A percentile compares a stretch with the other conserved stretches of the same genome.
phyloP scores from a whole-genome alignment of 768 basidiomycete species.

The Brasilioporus rufonigricans region DNA sequence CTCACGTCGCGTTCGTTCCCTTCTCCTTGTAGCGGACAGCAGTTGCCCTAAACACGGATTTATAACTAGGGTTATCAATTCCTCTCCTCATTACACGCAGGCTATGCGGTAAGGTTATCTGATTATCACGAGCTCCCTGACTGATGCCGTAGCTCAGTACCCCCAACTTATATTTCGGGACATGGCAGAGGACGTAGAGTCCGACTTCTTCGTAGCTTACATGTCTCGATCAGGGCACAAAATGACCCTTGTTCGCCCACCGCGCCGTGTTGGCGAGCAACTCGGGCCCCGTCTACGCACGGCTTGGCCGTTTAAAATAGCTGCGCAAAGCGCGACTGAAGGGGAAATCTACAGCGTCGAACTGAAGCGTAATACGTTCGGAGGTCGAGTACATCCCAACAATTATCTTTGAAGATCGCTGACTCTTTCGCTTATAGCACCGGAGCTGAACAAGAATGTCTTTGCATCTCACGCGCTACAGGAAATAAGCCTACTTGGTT shows the following conservation, averaged over 20 bases:
- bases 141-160: conserved; percentile 35
- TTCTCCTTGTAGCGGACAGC: conserved; percentile 5
- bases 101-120: conserved; percentile 43
- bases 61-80: conserved; percentile 66
- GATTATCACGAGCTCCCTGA: conserved; percentile 6
- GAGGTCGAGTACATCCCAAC: conserved; percentile 23
- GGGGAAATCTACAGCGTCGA: conserved; percentile 55
- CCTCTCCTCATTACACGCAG: conserved; percentile 57
- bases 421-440: conserved; percentile 25
- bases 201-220: conserved; percentile 63
- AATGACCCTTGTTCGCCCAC: conserved; percentile 44
- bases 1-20: conserved; percentile 48
- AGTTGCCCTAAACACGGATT: conserved; percentile 8
- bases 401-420: background rate
- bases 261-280: conserved; percentile 36
- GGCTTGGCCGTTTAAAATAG: conserved; percentile 42
- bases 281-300: conserved; percentile 39
- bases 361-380: conserved; percentile 43
- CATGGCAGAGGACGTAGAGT: conserved; percentile 43
- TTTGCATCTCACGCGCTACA: conserved; percentile 65
- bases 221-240: conserved; percentile 61
- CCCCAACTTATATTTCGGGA: conserved; percentile 70
- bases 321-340: conserved; percentile 42
- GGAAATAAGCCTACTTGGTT: conserved; percentile 54
- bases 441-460: conserved; percentile 47